phyloP scores from a whole-genome alignment of 1,284 basidiomycete genomes.

The Cystobasidiaceae sp. region DNA sequence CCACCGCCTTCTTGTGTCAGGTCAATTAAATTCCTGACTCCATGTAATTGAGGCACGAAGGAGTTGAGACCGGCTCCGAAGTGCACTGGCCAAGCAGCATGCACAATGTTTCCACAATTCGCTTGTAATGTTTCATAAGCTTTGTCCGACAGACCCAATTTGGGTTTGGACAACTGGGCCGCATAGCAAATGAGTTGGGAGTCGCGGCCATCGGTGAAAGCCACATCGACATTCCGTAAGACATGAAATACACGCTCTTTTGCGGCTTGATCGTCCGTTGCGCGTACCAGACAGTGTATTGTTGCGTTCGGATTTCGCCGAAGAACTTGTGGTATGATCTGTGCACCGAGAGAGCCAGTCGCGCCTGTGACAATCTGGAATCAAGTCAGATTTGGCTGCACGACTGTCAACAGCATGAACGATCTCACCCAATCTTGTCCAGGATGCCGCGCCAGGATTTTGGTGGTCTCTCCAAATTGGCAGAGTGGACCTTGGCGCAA shows the following conservation, averaged over 20 bases:
- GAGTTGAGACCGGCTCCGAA: conserved; percentile 35
- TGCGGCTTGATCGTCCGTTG: conserved; percentile 49
- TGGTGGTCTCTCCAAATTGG: too few species aligned
- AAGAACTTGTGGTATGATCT: conserved; percentile 54
- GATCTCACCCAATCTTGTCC: too few species aligned
- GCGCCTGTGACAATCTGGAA: conserved; percentile 55
- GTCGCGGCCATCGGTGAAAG: not conserved
- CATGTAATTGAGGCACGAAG: conserved; percentile 25
- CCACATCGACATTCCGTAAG: conserved; percentile 37
- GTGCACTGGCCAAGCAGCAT: conserved; percentile 47
- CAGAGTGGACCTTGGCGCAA: too few species aligned
- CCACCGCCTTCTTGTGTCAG: conserved; percentile 37
- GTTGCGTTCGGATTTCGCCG: conserved; percentile 46
- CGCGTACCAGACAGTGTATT: conserved; percentile 57
- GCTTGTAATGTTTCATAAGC: not conserved
- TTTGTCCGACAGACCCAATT: conserved; percentile 44
- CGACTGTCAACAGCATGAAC: too few species aligned
- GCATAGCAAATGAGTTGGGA: conserved; percentile 30
- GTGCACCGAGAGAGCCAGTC: conserved; percentile 60
- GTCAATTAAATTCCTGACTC: conserved; percentile 13
- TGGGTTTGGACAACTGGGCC: conserved; percentile 33
- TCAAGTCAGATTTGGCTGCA: too few species aligned
- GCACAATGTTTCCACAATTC: conserved; percentile 40
- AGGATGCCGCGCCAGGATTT: too few species aligned
- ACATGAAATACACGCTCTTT: conserved; percentile 47